Evolutionary conservation across 2,329 filamentous ascomycete species (phyloP).

Genomic region (Coccinonectria pachysandricola): DNA sequence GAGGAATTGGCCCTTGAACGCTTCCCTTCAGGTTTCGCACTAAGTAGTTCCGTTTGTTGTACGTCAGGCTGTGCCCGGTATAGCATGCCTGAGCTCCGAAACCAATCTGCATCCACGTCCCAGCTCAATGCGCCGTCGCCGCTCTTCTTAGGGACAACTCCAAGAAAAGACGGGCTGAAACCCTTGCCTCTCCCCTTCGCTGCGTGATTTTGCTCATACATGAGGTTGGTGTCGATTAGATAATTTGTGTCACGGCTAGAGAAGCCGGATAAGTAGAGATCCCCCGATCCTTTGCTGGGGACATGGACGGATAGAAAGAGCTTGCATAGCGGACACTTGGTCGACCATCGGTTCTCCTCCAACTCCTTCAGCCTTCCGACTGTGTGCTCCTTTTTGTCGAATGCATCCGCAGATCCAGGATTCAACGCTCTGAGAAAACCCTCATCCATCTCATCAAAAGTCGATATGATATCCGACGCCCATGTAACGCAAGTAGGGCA

Average conservation of each 20-base stretch:
- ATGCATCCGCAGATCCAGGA: slow-evolving; percentile 20
- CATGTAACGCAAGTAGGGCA: slow-evolving; percentile 22
- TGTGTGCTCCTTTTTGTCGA: slow-evolving; percentile 23
- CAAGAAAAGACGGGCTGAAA: slow-evolving; percentile 21
- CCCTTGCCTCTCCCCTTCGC: slow-evolving; percentile 19
- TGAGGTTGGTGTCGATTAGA: slow-evolving; percentile 20
- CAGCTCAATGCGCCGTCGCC: slow-evolving; percentile 19
- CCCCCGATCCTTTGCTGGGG: slow-evolving; percentile 19
- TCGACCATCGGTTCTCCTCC: slow-evolving; percentile 22
- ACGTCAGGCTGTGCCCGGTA: slow-evolving; percentile 21
- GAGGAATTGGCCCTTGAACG: slow-evolving; percentile 12
- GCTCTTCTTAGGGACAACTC: slow-evolving; percentile 23
- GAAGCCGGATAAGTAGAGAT: slow-evolving; percentile 23
- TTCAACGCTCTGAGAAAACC: slow-evolving; percentile 20
- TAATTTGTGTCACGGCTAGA: slow-evolving; percentile 26
- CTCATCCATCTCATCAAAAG: slow-evolving; percentile 22
- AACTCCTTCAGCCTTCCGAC: slow-evolving; percentile 18
- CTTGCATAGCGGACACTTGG: slow-evolving; percentile 26
- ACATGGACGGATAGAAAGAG: slow-evolving; percentile 25
- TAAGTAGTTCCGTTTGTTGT: slow-evolving; percentile 15
- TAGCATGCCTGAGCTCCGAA: slow-evolving; percentile 24
- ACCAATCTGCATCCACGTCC: slow-evolving; percentile 23
- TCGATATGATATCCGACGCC: slow-evolving; percentile 24
- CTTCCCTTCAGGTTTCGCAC: slow-evolving; percentile 9
- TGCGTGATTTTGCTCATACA: slow-evolving; percentile 23